Base-by-base conservation (phyloP, 2,329 filamentous ascomycete genomes). In the Penicillium sp. region DNA sequence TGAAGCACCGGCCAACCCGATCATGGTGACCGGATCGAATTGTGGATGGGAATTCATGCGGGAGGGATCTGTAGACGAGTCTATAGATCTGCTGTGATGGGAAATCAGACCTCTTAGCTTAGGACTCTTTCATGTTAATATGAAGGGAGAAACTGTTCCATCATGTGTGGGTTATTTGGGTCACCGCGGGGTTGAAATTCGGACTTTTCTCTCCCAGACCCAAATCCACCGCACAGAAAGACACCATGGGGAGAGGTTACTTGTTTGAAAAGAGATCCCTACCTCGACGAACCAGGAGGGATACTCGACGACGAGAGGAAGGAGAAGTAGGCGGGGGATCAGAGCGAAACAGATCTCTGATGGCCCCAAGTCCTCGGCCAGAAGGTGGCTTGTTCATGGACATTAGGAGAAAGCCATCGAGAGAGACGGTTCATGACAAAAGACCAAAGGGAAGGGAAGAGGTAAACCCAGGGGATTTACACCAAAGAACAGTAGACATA, bases 11-110 rank as follows among this genome's bases (percentile, higher is more conserved):
- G 55, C 52, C 33, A 65, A 40, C 20, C 59, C 64, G 37, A 62
- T 54, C 60, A 65, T 64, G 15, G 59, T 57, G 37, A 57, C 54
- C 37, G 63, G 57, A 33, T 66, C 59, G 48, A 65, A 60, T 26
- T 59, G 61, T 10, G 49, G 50, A 30, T 52, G 51, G 18, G 52
- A 54, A 44, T 54, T 54, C 60, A 63, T 63, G 33, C 35, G 43
- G 37, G 47, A 38, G 10, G 44, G 22, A 23, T 50, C 32, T 6
- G 25, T 15, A 48, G 42, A 32, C 30, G 48, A 23, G 29, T 43
- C 23, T 44, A 30, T 22, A 26, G 35, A 13, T 52, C 42, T 48
- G 30, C 41, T 32, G 48, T 31, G 6, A 6, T 29, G 13, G 5
- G 12, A 25, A 29, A 22, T 22, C 18, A 22, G 18, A 22, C 18